Evolutionary conservation across 2,329 filamentous ascomycete species (phyloP).

Genomic region (Calonectria montana): DNA sequence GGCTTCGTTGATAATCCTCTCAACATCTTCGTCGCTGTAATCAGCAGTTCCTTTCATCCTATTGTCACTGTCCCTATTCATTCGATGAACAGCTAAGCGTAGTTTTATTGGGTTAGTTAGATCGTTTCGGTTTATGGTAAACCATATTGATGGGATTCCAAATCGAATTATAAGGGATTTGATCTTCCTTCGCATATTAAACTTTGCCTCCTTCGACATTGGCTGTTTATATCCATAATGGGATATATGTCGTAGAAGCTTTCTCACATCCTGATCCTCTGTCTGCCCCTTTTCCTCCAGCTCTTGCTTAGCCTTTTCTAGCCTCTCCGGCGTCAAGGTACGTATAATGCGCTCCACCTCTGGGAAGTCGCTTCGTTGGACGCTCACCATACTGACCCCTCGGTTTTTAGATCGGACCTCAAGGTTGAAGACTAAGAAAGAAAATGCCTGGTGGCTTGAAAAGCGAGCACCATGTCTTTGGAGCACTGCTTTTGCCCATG

Average conservation of each 20-base stretch:
- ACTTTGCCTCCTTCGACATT: neutral
- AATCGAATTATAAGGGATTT: slow-evolving; percentile 3
- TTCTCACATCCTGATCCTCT: neutral
- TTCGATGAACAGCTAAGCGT: neutral
- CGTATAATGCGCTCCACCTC: neutral
- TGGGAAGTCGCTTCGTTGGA: neutral
- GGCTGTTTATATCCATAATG: neutral
- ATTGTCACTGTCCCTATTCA: neutral
- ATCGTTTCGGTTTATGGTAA: neutral
- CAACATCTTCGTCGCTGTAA: neutral
- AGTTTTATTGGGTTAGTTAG: slow-evolving; percentile 5
- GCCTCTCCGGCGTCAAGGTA: neutral
- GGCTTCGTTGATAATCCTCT: neutral
- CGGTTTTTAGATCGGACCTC: slow-evolving; percentile 1
- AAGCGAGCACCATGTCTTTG: slow-evolving; percentile 6
- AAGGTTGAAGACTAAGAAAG: slow-evolving; percentile 16
- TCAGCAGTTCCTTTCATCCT: neutral
- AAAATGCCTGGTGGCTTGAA: neutral
- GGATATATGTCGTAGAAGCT: neutral
- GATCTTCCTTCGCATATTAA: neutral
- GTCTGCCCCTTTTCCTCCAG: neutral
- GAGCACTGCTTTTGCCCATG: neutral
- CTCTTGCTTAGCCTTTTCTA: neutral
- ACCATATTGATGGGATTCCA: slow-evolving; percentile 7
- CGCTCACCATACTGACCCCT: slow-evolving; percentile 8